Evolutionary conservation across 2,329 filamentous ascomycete genomes (phyloP).

Genomic region (Hyphodiscus sp.): DNA sequence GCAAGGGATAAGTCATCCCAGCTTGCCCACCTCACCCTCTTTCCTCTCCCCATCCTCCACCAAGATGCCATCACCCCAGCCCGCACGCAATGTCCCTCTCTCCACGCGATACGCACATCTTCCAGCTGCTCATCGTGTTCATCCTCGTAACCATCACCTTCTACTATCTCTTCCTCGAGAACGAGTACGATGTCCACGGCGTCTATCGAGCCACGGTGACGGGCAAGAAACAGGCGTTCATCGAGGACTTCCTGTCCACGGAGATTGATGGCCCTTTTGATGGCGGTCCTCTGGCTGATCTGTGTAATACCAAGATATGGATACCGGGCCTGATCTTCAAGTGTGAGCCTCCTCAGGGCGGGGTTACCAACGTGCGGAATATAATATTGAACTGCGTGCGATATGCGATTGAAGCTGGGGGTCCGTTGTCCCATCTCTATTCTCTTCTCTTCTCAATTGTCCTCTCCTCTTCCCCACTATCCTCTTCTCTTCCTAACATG

Average conservation of each 20-base stretch:
- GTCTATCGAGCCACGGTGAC: too few relatives aligned
- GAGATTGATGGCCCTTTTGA: background rate
- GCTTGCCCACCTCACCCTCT: too few relatives aligned
- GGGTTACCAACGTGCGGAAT: conserved; percentile 38
- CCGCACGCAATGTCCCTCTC: too few relatives aligned
- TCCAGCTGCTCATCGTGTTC: too few relatives aligned
- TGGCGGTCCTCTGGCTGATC: background rate
- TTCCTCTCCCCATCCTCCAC: too few relatives aligned
- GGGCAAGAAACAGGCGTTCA: background rate
- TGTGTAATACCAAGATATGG: background rate
- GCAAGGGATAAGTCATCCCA: too few relatives aligned
- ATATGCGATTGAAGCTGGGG: conserved; percentile 41
- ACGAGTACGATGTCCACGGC: too few relatives aligned
- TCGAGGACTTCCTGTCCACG: background rate
- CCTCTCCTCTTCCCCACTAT: background rate
- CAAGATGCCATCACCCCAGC: background rate
- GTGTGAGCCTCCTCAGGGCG: conserved; percentile 37
- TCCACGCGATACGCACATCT: too few relatives aligned
- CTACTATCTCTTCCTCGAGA: too few relatives aligned
- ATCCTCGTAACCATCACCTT: too few relatives aligned
- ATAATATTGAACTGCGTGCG: conserved; percentile 39
- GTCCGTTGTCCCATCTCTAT: conserved; percentile 20
- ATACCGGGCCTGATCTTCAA: conserved; percentile 35
- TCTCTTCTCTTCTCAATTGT: background rate
- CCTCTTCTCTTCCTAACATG: background rate